These are phyloP conservation scores for Dittrichia graveolens DNA, from an alignment of 129 eudicot genomes.

Conservation along the genomic window DNA sequence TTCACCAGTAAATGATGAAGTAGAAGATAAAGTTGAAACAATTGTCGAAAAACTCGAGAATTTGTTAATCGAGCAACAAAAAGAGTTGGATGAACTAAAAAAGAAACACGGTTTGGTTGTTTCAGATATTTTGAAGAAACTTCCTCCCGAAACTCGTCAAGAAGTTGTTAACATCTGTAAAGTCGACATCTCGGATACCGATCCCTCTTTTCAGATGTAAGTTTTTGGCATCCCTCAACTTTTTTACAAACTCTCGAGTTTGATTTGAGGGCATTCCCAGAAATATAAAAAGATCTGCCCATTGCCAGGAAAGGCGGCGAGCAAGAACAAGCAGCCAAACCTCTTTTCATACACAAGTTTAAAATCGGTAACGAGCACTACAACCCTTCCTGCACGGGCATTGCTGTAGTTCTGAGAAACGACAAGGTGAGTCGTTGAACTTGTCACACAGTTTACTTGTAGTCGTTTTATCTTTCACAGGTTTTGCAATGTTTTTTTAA, in stretches of 20 bases:
- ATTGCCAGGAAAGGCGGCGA: constrained; percentile 21
- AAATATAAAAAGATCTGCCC: constrained; percentile 27
- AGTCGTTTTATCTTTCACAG: constrained; percentile 7
- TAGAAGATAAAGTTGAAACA: constrained; percentile 37
- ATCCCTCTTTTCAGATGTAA: constrained; percentile 23
- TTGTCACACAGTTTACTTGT: constrained; percentile 8
- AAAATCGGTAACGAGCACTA: constrained; percentile 33
- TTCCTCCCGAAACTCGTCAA: constrained; percentile 52
- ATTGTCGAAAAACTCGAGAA: constrained; percentile 53
- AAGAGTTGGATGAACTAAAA: constrained; percentile 70
- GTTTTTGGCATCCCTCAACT: constrained; percentile 33
- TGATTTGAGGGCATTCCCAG: constrained; percentile 28
- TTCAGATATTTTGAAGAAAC: constrained; percentile 52
- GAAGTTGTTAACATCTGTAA: constrained; percentile 52
- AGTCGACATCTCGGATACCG: constrained; percentile 37
- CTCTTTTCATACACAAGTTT: constrained; percentile 23
- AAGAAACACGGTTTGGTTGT: constrained; percentile 61
- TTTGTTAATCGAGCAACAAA: constrained; percentile 64
- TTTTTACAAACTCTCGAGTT: constrained; percentile 28
- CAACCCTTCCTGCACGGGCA: background rate
- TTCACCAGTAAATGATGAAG: constrained; percentile 30
- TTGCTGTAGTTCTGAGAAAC: constrained; percentile 45
- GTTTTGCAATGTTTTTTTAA: constrained; percentile 23
- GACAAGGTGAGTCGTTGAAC: constrained; percentile 14
- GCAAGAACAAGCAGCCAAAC: constrained; percentile 28